Base-by-base conservation (phyloP, 169 alveolate genomes). In the Cryptosporidium parvum region DNA sequence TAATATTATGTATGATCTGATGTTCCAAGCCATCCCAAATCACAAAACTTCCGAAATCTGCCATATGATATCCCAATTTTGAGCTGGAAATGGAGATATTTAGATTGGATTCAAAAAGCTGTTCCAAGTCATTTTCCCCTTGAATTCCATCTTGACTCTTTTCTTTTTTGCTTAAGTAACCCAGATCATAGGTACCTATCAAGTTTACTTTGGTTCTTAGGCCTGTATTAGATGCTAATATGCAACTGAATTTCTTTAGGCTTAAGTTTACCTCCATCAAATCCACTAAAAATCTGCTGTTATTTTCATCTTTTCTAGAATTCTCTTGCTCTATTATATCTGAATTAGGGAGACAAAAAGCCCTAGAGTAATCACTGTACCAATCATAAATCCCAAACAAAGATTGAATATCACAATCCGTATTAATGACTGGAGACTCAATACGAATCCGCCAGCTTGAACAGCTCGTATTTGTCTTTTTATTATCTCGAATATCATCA, bases 21-120 rank as follows among this genome's bases (percentile, higher is more conserved):
- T 42, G 14, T 33, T 80, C 89, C 39, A 80, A 9, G 10, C 23
- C 29, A 42, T 80, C 75, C 80, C 75, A 80, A 18, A 80, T 48
- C 53, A 44, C 39, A 1, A 80, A 48, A n/a, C 59, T 67, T 33
- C 65, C 65, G 48, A 45, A 65, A 26, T 67, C 68, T 9, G 7
- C 23, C 23, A 48, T 80, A 7, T 23, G 18, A 26, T 21, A 62
- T 14, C 3, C 21, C 5, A 62, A 12, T 16, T 10, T 29, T 8
- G 75, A 80, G 44, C 52, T 56, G 23, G 51, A 23, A 33, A 80
- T 3, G 8, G 48, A n/a, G 12, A 80, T 9, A 21, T 29, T 61
- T 12, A 39, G 9, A 48, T 44, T 80, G 1, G 44, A 18, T 29
- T 80, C 89, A 14, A 37, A 56, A 26, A 9, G 37, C 37, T 26